Conservation (phyloP, 1,284 basidiomycete genomes). For the Neotropicomus parvogracilis region DNA sequence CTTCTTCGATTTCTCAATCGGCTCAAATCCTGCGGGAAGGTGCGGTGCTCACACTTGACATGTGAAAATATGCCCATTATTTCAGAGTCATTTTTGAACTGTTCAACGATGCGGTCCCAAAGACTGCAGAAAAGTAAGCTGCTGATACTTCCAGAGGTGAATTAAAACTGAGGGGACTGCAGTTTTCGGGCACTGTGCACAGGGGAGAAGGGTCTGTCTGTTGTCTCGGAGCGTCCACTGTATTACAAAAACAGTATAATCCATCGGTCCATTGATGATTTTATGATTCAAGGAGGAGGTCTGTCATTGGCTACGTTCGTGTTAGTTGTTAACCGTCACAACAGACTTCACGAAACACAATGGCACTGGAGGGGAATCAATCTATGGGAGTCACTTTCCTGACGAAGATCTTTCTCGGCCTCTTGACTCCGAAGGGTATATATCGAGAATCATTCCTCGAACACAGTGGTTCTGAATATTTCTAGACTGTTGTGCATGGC, state of each 20-base stretch:
- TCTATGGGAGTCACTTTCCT: slow-evolving; percentile 70
- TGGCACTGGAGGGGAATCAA: slow-evolving; percentile 80
- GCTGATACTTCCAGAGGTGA: background rate
- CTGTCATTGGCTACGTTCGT: background rate
- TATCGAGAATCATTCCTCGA: slow-evolving; percentile 8
- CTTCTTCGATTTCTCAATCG: slow-evolving; percentile 65
- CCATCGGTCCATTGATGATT: slow-evolving; percentile 77
- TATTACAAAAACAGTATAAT: slow-evolving; percentile 81
- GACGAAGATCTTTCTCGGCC: slow-evolving; percentile 73
- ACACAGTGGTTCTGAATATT: background rate
- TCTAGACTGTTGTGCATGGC: slow-evolving; percentile 76
- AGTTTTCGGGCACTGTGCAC: slow-evolving; percentile 89
- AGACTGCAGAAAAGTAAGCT: slow-evolving; percentile 81
- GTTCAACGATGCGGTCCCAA: slow-evolving; percentile 71
- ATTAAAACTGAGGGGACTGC: slow-evolving; percentile 11
- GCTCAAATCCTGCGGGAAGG: slow-evolving; percentile 56
- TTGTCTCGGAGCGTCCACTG: slow-evolving; percentile 59
- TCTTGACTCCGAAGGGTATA: slow-evolving; percentile 61
- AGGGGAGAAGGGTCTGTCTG: slow-evolving; percentile 76
- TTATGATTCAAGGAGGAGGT: slow-evolving; percentile 89
- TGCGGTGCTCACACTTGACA: slow-evolving; percentile 21
- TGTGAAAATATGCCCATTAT: slow-evolving; percentile 3
- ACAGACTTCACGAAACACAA: slow-evolving; percentile 75
- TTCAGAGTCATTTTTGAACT: slow-evolving; percentile 77
- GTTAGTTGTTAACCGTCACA: background rate